phyloP scores from a whole-genome alignment of 164 flowering plant species.

The Nymphaea thermarum region DNA sequence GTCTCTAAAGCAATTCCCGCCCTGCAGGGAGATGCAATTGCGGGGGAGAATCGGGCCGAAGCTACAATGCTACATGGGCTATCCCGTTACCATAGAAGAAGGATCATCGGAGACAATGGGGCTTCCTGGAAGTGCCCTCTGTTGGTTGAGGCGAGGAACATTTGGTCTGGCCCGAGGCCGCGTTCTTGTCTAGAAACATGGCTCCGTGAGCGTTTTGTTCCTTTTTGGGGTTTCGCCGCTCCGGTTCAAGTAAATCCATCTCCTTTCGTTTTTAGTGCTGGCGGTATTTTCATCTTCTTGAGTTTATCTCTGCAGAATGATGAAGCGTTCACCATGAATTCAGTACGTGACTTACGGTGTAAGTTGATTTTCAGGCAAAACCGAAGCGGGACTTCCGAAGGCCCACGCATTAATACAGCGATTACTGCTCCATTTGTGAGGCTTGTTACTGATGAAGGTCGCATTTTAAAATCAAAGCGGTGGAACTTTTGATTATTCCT shows the following conservation, averaged over 20 bases:
- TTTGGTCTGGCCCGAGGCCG: slow-evolving; percentile 2
- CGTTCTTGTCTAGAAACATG: slow-evolving; percentile 3
- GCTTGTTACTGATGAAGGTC: slow-evolving; percentile 65
- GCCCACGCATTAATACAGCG: slow-evolving; percentile 37
- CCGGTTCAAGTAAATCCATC: slow-evolving; percentile 41
- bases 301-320: not conserved
- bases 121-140: not conserved
- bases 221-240: slow-evolving; percentile 44
- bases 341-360: not conserved
- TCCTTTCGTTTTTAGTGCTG: not conserved
- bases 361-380: slow-evolving; percentile 20
- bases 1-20: not conserved
- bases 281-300: not conserved
- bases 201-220: slow-evolving; percentile 10
- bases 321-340: not conserved
- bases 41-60: not conserved
- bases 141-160: not conserved
- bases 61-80: not conserved
- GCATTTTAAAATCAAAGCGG: not conserved
- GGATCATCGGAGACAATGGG: not conserved
- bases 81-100: not conserved
- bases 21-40: not conserved
- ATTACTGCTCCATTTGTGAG: slow-evolving; percentile 38
- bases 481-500: not conserved
- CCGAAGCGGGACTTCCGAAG: slow-evolving; percentile 24